Percentiles rank a stretch among this genome's conserved stretches.
phyloP scores from a whole-genome alignment of 73 alveolate genomes.

The Stentor roeselii region DNA sequence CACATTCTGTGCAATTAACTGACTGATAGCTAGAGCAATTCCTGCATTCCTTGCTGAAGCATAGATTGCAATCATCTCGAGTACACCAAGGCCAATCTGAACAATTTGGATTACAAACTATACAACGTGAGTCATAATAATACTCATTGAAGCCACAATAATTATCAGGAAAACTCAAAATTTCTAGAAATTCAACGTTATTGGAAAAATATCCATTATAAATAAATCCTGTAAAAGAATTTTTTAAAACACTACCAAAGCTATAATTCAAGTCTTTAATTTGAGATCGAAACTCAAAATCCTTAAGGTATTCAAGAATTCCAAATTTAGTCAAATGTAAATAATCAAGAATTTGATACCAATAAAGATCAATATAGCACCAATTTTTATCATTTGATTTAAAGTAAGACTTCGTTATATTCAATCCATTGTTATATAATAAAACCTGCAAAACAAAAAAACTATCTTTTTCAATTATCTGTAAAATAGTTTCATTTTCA shows the following conservation, averaged over 20 bases:
- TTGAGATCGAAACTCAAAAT: too few relatives aligned
- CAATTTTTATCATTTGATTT: too few relatives aligned
- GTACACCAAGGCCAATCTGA: conserved; percentile 3
- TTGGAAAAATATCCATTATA: background rate
- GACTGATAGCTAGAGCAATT: background rate
- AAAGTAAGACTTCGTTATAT: background rate
- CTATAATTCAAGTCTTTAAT: too few relatives aligned
- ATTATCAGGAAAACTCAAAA: background rate
- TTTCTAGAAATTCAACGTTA: background rate
- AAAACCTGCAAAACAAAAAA: background rate
- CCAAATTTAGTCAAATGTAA: too few relatives aligned
- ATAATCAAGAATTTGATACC: too few relatives aligned
- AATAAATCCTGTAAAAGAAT: background rate
- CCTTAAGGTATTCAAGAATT: too few relatives aligned
- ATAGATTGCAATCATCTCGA: background rate
- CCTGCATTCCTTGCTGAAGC: background rate
- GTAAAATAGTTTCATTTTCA: background rate
- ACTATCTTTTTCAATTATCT: too few relatives aligned
- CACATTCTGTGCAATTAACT: background rate
- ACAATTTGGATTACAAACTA: background rate
- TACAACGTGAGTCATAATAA: background rate
- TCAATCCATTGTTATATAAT: background rate
- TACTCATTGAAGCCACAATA: background rate
- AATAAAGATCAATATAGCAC: too few relatives aligned
- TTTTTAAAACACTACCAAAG: too few relatives aligned